Evolutionary conservation across 495 filamentous ascomycete species (phyloP).

Genomic region (Penicillium pulvis): DNA sequence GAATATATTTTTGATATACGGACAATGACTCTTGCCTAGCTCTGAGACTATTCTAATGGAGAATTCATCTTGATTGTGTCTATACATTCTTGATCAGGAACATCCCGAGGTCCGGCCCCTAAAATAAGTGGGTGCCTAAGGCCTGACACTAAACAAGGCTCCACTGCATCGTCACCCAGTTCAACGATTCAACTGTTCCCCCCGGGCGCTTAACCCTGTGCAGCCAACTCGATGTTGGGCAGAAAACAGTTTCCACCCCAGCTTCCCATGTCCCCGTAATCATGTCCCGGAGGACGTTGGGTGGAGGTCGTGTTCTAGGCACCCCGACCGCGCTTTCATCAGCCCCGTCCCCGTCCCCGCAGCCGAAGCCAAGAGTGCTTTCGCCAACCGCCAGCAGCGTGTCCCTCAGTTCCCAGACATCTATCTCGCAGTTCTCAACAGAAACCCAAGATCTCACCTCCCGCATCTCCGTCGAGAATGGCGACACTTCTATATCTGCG

Average conservation of each 20-base stretch:
- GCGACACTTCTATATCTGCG: conserved; percentile 47
- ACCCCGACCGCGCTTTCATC: conserved; percentile 77
- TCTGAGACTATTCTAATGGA: too few relatives aligned
- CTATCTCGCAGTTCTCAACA: conserved; percentile 58
- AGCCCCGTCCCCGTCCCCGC: conserved; percentile 55
- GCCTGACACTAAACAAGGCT: conserved; percentile 17
- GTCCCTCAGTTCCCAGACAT: conserved; percentile 64
- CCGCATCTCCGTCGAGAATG: conserved; percentile 58
- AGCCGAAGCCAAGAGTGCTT: conserved; percentile 54
- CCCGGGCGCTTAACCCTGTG: conserved; percentile 17
- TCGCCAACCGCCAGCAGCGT: conserved; percentile 62
- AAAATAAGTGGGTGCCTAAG: background rate
- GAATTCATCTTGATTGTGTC: too few relatives aligned
- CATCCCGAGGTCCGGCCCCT: background rate
- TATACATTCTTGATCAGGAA: background rate
- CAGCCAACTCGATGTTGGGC: conserved; percentile 24
- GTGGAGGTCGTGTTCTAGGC: conserved; percentile 85
- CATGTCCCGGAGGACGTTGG: conserved; percentile 83
- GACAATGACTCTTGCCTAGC: too few relatives aligned
- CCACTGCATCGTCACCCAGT: conserved; percentile 31
- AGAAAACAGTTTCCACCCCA: conserved; percentile 20
- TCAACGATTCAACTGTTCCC: conserved; percentile 14
- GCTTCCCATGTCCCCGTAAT: conserved; percentile 48
- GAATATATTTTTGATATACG: too few relatives aligned
- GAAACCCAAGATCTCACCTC: conserved; percentile 62